These are phyloP conservation scores for Phlyctochytrium planicorne DNA, from an alignment of 192 early-diverging fungal species.

Conservation along the genomic window DNA sequence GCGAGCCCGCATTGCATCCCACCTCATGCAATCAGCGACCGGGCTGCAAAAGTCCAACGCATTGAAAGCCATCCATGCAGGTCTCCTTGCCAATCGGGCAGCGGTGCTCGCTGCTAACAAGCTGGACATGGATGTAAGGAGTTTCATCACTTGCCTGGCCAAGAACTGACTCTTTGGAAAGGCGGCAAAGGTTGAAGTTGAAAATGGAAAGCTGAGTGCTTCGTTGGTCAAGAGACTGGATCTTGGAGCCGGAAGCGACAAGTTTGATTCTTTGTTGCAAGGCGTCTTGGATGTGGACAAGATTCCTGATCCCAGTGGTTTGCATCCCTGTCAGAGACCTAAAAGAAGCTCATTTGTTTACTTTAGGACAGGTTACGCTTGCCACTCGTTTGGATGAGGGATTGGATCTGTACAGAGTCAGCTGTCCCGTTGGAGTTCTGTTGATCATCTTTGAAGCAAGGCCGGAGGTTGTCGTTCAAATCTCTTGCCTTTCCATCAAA, in stretches of 20 bases:
- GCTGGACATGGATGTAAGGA: conserved; percentile 61
- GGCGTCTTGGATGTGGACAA: conserved; percentile 87
- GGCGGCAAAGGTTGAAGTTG: conserved; percentile 67
- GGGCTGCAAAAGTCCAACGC: conserved; percentile 71
- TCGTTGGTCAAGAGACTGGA: conserved; percentile 89
- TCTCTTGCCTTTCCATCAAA: conserved; percentile 91
- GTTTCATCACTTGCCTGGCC: background rate
- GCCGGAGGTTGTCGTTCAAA: conserved; percentile 98
- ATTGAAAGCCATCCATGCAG: conserved; percentile 65
- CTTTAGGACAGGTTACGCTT: conserved; percentile 60
- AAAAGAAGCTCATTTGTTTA: background rate
- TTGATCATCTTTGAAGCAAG: conserved; percentile 98
- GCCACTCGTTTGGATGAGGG: conserved; percentile 78
- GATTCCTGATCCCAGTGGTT: conserved; percentile 80
- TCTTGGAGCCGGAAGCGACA: conserved; percentile 72
- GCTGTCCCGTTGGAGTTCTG: conserved; percentile 90
- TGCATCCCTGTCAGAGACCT: conserved; percentile 2
- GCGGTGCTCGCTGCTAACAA: conserved; percentile 78
- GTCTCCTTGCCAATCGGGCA: conserved; percentile 62
- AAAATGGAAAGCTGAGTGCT: conserved; percentile 67
- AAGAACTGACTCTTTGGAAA: conserved; percentile 13
- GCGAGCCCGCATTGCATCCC: conserved; percentile 29
- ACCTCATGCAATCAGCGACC: conserved; percentile 37
- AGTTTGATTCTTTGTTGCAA: conserved; percentile 81
- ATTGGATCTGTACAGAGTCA: conserved; percentile 87